A percentile compares a stretch with the other conserved stretches of the same genome.
Conservation (phyloP, 1,284 basidiomycete genomes). For the Microbotryum silenes-acaulis region DNA sequence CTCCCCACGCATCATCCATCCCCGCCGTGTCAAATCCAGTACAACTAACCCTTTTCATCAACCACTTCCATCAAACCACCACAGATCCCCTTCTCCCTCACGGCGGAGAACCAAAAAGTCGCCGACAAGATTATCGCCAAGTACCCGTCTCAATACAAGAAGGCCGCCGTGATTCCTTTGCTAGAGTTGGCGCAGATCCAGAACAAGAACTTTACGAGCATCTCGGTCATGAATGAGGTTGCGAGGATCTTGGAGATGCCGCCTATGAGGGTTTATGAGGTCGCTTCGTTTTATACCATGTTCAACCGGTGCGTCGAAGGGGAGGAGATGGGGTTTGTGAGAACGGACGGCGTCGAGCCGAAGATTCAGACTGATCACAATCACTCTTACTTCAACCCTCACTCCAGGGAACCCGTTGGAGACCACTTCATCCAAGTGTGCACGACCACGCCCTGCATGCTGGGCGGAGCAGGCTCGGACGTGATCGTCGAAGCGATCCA, state of each 20-base stretch:
- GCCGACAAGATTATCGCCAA: constrained; percentile 83
- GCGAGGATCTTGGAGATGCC: constrained; percentile 83
- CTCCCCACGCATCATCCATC: not conserved
- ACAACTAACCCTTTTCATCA: not conserved
- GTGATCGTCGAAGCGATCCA: constrained; percentile 82
- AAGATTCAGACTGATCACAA: too few species aligned
- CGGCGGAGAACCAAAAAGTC: constrained; percentile 67
- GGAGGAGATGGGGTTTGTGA: too few species aligned
- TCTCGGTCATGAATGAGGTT: constrained; percentile 97
- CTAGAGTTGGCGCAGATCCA: constrained; percentile 94
- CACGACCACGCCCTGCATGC: constrained; percentile 97
- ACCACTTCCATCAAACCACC: not conserved
- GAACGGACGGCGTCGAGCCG: too few species aligned
- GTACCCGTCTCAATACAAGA: constrained; percentile 70
- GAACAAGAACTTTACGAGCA: constrained; percentile 98
- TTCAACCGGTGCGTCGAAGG: constrained; percentile 1
- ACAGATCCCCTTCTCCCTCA: constrained; percentile 86
- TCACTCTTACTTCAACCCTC: not conserved
- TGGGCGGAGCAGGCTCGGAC: constrained; percentile 73
- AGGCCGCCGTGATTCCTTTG: constrained; percentile 80
- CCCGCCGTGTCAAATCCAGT: not conserved
- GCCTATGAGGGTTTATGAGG: constrained; percentile 98
- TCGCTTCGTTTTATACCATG: constrained; percentile 81
- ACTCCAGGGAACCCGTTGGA: constrained; percentile 78
- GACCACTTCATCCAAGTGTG: constrained; percentile 97